Conservation (phyloP, 192 early-diverging fungal genomes). For the Coemansia sp. region DNA sequence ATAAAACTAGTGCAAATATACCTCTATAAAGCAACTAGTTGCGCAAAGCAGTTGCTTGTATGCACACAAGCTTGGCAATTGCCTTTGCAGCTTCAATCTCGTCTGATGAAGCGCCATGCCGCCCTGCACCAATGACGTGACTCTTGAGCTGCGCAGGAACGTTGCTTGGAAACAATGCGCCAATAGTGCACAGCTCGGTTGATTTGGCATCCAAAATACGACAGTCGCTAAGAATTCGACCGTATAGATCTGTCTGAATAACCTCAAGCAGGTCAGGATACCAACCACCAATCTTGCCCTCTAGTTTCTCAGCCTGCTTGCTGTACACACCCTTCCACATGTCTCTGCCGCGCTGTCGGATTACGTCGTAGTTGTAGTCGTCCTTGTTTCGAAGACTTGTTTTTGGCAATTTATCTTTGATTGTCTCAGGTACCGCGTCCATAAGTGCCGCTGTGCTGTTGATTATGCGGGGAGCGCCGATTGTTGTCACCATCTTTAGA, state of each 20-base stretch:
- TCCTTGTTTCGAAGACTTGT: conserved; percentile 5
- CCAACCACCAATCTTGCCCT: conserved; percentile 27
- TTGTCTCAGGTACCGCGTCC: conserved; percentile 7
- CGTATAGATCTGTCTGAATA: conserved; percentile 43
- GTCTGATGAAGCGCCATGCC: conserved; percentile 18
- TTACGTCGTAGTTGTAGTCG: conserved; percentile 17
- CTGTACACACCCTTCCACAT: conserved; percentile 38
- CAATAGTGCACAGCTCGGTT: conserved; percentile 40
- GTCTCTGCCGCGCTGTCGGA: conserved; percentile 17
- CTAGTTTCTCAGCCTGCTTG: conserved; percentile 30
- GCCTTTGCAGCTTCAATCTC: conserved; percentile 26
- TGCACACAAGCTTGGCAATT: conserved; percentile 12
- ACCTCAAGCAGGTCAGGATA: conserved; percentile 40
- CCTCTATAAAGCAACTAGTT: background rate
- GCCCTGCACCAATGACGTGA: conserved; percentile 28
- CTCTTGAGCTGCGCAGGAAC: conserved; percentile 45
- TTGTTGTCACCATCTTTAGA: conserved; percentile 18
- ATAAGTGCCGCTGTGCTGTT: conserved; percentile 27
- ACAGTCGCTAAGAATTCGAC: conserved; percentile 34
- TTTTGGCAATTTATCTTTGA: conserved; percentile 12
- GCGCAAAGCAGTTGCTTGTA: background rate
- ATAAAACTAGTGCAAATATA: no score
- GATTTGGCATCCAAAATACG: conserved; percentile 20
- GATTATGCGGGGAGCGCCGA: conserved; percentile 22
- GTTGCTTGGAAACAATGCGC: conserved; percentile 24